A percentile compares a stretch with the other conserved stretches of the same genome.
These are phyloP conservation scores for Candida smagusa DNA, from an alignment of 1,139 yeast genomes.

Conservation along the genomic window DNA sequence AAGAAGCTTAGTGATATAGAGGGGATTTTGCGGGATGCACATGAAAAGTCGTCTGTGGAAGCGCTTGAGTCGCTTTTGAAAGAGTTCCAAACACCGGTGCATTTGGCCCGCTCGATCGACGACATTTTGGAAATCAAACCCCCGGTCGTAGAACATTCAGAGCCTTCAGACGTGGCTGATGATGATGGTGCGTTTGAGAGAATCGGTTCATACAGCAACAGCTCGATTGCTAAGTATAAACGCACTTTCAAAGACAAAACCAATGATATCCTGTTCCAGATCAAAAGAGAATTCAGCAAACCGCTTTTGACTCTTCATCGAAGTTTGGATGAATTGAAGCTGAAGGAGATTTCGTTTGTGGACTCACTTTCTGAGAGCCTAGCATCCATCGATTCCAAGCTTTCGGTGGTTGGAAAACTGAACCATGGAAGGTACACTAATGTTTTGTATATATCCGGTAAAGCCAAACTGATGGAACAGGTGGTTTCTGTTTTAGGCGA, in stretches of 20 bases:
- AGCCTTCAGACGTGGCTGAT: slow-evolving; percentile 1
- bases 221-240: slow-evolving; percentile 21
- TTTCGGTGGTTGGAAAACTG: slow-evolving; percentile 24
- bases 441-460: slow-evolving; percentile 34
- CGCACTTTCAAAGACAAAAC: slow-evolving; percentile 1
- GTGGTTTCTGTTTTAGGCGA: slow-evolving; percentile 12
- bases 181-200: neutral
- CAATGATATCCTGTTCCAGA: slow-evolving; percentile 18
- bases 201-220: slow-evolving; percentile 17
- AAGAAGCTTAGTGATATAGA: slow-evolving; percentile 23
- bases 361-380: slow-evolving; percentile 18
- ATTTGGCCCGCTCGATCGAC: slow-evolving; percentile 24
- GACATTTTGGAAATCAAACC: slow-evolving; percentile 18
- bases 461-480: slow-evolving; percentile 24
- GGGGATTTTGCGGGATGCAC: slow-evolving; percentile 18
- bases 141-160: slow-evolving; percentile 2
- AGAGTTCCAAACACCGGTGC: slow-evolving; percentile 28
- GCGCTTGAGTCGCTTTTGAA: slow-evolving; percentile 17
- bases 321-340: slow-evolving; percentile 26
- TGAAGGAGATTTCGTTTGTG: slow-evolving; percentile 22
- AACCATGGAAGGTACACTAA: slow-evolving; percentile 32
- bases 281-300: slow-evolving; percentile 27
- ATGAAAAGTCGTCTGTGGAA: slow-evolving; percentile 6
- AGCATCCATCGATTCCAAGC: slow-evolving; percentile 26
- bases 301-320: slow-evolving; percentile 29